Base-by-base conservation (phyloP, 1,139 yeast species). In the Pichia sp. region DNA sequence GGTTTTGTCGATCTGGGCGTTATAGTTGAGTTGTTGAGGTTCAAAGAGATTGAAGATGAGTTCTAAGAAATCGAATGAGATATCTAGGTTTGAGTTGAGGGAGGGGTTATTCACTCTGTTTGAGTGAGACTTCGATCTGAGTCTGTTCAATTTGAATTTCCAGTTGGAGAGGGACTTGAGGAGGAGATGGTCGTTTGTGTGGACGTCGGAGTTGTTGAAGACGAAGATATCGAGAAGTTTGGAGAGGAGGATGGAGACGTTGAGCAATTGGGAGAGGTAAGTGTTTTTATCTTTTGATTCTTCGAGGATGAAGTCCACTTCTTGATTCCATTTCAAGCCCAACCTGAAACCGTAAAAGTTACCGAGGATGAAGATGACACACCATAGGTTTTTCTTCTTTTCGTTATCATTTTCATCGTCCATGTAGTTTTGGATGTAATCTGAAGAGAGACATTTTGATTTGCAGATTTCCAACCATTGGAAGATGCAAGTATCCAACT, bases 321-420 rank as follows among this genome's bases (percentile, higher is more conserved):
- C 43, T 20, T 50, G 42, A 14, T 42, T 40, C 65, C 66, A 61
- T 33, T 53, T 52, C n/a, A 56, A 28, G 8, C 65, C 65, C 18
- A 57, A 44, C 45, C 53, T 50, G 22, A 59, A 53, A 8, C 61
- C 56, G 36, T 58, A 56, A 14, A 57, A 41, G 24, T 52, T 58
- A 15, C 65, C 64, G 17, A 59, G 39, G 21, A 59, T 56, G 34
- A 49, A 60, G 7, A 61, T 40, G 8, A 48, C 40, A 42, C 57
- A 49, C 62, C 63, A 59, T 15, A 56, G 50, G 44, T 57, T 58
- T 37, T 53, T 48, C 21, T 54, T 42, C 6, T 8, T 8, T 7
- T 28, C 14, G 4, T 11, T 28, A 6, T 28, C 31, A 28, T 4
- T 28, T 18, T 31, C 45, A 6, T 40, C 22, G 32, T 51, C 45